These are phyloP conservation scores for Trametes maxima DNA, from an alignment of 768 basidiomycete species.

Conservation along the genomic window DNA sequence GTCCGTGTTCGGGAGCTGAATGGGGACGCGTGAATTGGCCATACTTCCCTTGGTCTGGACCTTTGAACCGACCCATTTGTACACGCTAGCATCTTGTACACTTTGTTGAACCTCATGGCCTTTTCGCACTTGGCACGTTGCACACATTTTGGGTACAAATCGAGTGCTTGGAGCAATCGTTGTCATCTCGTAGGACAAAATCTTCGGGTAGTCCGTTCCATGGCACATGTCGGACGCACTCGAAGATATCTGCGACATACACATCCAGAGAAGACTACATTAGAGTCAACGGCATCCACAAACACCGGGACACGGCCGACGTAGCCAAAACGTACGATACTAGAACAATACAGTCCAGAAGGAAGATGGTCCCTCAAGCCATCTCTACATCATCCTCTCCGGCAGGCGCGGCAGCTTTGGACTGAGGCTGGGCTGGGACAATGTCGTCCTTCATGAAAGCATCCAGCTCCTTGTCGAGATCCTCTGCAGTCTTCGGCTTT, in stretches of 20 bases:
- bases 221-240: background rate
- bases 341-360: background rate
- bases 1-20: too few species aligned
- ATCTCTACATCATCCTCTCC: slow-evolving; percentile 26
- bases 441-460: slow-evolving; percentile 72
- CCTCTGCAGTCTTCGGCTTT: slow-evolving; percentile 75
- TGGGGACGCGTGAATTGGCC: too few species aligned
- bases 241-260: background rate
- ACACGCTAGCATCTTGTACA: too few species aligned
- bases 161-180: too few species aligned
- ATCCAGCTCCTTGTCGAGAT: slow-evolving; percentile 88
- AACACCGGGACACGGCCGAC: too few species aligned
- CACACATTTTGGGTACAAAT: too few species aligned
- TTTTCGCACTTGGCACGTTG: too few species aligned
- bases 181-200: too few species aligned
- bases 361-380: slow-evolving; percentile 10
- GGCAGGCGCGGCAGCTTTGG: slow-evolving; percentile 24
- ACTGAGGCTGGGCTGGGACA: slow-evolving; percentile 33
- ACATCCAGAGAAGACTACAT: background rate
- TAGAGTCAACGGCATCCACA: background rate
- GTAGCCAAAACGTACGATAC: slow-evolving; percentile 11
- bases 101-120: too few species aligned
- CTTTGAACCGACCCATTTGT: too few species aligned
- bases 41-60: too few species aligned
- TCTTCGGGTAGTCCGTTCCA: background rate